Evolutionary conservation across 2,329 filamentous ascomycete genomes (phyloP).

Genomic region (Pseudocercospora crystallina): DNA sequence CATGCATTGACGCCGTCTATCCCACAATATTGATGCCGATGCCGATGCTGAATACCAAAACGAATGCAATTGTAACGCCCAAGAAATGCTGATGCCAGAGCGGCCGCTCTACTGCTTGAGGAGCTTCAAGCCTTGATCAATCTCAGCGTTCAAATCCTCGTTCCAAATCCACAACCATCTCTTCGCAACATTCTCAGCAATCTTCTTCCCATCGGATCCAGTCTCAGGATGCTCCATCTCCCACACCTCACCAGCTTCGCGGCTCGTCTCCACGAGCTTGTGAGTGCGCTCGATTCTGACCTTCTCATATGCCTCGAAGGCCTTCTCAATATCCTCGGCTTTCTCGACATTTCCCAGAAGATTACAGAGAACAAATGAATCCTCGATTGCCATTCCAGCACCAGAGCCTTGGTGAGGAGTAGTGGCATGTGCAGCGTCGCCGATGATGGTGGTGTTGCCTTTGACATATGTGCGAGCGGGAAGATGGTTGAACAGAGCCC

Average conservation of each 20-base stretch:
- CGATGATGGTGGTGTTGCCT: slow-evolving; percentile 44
- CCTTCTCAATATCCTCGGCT: not conserved
- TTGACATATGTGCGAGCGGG: slow-evolving; percentile 41
- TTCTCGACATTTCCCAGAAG: slow-evolving; percentile 1
- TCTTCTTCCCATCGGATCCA: not conserved
- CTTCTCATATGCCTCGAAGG: slow-evolving; percentile 6
- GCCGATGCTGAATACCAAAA: too few relatives aligned
- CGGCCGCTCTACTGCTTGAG: too few relatives aligned
- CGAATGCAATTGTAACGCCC: too few relatives aligned
- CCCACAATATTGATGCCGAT: too few relatives aligned
- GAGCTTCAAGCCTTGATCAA: slow-evolving; percentile 1
- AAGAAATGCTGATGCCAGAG: too few relatives aligned
- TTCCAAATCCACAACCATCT: slow-evolving; percentile 9
- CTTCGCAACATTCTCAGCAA: not conserved
- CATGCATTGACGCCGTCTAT: too few relatives aligned
- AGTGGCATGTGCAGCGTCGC: slow-evolving; percentile 43
- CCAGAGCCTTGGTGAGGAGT: slow-evolving; percentile 41
- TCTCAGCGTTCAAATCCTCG: slow-evolving; percentile 4
- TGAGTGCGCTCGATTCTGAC: slow-evolving; percentile 3
- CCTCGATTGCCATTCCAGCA: slow-evolving; percentile 32
- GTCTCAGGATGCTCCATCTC: slow-evolving; percentile 3
- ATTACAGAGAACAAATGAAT: slow-evolving; percentile 22
- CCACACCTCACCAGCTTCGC: slow-evolving; percentile 6
- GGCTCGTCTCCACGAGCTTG: slow-evolving; percentile 1
- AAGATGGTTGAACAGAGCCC: slow-evolving; percentile 38